These are phyloP conservation scores for Gaeumannomyces sp. DNA, from an alignment of 2,329 filamentous ascomycete genomes.

Conservation along the genomic window DNA sequence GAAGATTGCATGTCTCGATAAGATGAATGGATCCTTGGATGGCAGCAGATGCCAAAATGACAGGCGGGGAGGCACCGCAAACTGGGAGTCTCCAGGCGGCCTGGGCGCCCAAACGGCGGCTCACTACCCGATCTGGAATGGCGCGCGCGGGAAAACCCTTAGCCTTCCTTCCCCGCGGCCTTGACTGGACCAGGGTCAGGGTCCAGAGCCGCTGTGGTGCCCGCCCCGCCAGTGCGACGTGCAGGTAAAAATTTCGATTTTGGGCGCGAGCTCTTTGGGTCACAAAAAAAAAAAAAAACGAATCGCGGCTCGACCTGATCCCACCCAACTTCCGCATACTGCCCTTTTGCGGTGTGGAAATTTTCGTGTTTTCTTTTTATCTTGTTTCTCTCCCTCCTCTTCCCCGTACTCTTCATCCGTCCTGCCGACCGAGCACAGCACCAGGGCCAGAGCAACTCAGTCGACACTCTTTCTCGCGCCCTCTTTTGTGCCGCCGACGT, in stretches of 20 bases:
- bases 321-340: not conserved
- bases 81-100: too few relatives aligned
- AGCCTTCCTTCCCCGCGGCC: not conserved
- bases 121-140: not conserved
- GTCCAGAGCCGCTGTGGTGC: not conserved
- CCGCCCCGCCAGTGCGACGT: too few relatives aligned
- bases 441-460: not conserved
- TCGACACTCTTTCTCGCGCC: not conserved
- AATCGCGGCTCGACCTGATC: not conserved
- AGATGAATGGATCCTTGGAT: too few relatives aligned
- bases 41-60: too few relatives aligned
- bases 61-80: too few relatives aligned
- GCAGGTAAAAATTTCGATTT: not conserved
- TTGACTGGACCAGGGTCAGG: not conserved
- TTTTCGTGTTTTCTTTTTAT: not conserved
- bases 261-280: not conserved
- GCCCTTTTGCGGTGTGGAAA: not conserved
- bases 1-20: too few relatives aligned
- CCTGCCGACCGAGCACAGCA: not conserved
- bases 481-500: not conserved
- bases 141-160: not conserved
- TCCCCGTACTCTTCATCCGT: not conserved
- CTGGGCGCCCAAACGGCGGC: too few relatives aligned
- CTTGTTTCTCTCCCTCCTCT: not conserved
- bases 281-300: constrained; percentile 1